These are phyloP conservation scores for Friedmanniomyces endolithicus DNA, from an alignment of 495 filamentous ascomycete genomes.

Conservation along the genomic window DNA sequence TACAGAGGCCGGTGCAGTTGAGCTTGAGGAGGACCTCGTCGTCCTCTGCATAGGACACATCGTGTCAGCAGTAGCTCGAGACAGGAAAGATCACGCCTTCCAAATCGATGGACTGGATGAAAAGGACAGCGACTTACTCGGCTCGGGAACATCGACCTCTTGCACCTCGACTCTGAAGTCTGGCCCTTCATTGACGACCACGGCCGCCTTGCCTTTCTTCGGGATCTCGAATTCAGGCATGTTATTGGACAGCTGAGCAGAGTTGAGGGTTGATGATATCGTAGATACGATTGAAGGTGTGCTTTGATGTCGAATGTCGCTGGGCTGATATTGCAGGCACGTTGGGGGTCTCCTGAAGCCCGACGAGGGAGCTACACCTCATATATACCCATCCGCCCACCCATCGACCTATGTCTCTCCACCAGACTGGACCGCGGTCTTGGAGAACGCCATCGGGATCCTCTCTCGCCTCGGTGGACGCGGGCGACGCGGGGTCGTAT, in stretches of 20 bases:
- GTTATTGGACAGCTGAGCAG: too few relatives aligned
- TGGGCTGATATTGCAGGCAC: too few relatives aligned
- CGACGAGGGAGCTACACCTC: neutral
- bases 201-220: slow-evolving; percentile 41
- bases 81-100: neutral
- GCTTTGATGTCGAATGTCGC: too few relatives aligned
- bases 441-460: too few relatives aligned
- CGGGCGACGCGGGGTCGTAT: too few relatives aligned
- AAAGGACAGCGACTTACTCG: slow-evolving; percentile 27
- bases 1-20: slow-evolving; percentile 32
- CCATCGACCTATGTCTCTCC: too few relatives aligned
- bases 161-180: slow-evolving; percentile 42
- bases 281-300: too few relatives aligned
- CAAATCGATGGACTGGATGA: neutral
- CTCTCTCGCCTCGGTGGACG: too few relatives aligned
- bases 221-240: slow-evolving; percentile 32
- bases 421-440: too few relatives aligned
- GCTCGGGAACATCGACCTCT: slow-evolving; percentile 41
- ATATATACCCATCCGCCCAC: too few relatives aligned
- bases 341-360: too few relatives aligned
- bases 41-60: slow-evolving; percentile 18
- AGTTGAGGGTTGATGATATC: neutral
- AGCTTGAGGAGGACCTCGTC: slow-evolving; percentile 32
- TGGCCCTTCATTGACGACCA: slow-evolving; percentile 43
- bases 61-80: neutral